Base-by-base conservation (phyloP, 371 early-diverging fungal genomes). In the Zancudomyces culisetae region DNA sequence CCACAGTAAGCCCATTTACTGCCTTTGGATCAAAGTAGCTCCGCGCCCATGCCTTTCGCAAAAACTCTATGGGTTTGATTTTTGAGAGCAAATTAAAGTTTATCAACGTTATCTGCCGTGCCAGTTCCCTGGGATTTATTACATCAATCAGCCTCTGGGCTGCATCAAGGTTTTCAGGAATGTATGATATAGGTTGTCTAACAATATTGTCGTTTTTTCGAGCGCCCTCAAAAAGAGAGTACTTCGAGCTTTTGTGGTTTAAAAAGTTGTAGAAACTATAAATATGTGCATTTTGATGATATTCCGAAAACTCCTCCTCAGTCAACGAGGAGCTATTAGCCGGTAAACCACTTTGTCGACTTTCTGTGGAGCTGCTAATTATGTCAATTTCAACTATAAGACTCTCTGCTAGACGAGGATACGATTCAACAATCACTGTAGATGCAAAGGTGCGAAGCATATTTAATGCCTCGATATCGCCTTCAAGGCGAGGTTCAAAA, bases 51-150 rank as follows among this genome's bases (percentile, higher is more conserved):
- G 85, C 86, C 59, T 92, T 87, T 55, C 80, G 76, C 35, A 95
- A 61, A 53, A 87, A 84, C 66, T 95, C 96, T 45, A 78, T 71
- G 2, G 88, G 84, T 39, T 77, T 72, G 52, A 95, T 86, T 50
- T 75, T 75, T 65, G 75, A 77, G 61, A 85, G 93, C 12, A 80
- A 48, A 28, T 73, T 76, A 19, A 77, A 80, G 57, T 91, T 89
- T 53, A 90, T 77, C 45, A 95, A 68, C 1, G 90, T 91, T 50
- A 97, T 61, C 63, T 97, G 96, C 12, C 98, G 73, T 0, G 94
- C 93, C 26, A 95, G 54, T 62, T 97, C 98, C 21, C 88, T 60
- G 1, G 96, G 85, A 61, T 93, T 90, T 20, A 91, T 64, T 46
- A 95, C 93, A 42, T 80, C 52, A 24, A 94, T 71, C 54, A 86